phyloP scores from a whole-genome alignment of 306 rosid genomes.

The Cicer cuneatum region DNA sequence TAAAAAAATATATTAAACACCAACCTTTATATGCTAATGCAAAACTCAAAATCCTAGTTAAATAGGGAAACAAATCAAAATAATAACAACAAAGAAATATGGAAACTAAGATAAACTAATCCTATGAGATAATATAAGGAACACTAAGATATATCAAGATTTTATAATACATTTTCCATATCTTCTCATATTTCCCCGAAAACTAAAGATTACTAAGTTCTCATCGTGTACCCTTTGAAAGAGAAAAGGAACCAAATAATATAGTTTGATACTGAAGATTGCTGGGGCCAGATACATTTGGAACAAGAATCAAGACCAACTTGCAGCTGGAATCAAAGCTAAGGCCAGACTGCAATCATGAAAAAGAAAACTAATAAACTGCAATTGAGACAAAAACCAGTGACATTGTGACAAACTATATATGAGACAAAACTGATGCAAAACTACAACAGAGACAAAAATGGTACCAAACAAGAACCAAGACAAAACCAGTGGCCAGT shows the following conservation, averaged over 20 bases:
- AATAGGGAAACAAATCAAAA: constrained; percentile 2
- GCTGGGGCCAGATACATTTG: not conserved
- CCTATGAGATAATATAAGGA: not conserved
- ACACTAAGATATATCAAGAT: not conserved
- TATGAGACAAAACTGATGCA: not conserved
- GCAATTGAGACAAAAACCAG: not conserved
- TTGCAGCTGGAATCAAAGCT: not conserved
- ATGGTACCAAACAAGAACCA: not conserved
- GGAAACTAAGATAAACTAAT: constrained; percentile 5
- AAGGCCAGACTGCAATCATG: not conserved
- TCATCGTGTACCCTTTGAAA: not conserved
- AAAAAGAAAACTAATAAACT: not conserved
- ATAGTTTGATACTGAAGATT: not conserved
- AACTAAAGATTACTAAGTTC: not conserved
- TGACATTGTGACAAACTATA: not conserved
- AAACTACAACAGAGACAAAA: not conserved
- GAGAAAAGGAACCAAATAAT: constrained; percentile 3
- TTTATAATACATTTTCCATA: too few relatives aligned
- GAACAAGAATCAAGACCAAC: not conserved
- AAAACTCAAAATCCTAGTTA: not conserved
- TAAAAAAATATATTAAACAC: not conserved
- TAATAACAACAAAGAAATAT: not conserved
- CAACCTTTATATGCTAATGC: not conserved
- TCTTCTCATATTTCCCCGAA: not conserved
- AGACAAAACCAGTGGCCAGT: not conserved